phyloP scores from a whole-genome alignment of 208 protist genomes.

The Leishmania tropica region DNA sequence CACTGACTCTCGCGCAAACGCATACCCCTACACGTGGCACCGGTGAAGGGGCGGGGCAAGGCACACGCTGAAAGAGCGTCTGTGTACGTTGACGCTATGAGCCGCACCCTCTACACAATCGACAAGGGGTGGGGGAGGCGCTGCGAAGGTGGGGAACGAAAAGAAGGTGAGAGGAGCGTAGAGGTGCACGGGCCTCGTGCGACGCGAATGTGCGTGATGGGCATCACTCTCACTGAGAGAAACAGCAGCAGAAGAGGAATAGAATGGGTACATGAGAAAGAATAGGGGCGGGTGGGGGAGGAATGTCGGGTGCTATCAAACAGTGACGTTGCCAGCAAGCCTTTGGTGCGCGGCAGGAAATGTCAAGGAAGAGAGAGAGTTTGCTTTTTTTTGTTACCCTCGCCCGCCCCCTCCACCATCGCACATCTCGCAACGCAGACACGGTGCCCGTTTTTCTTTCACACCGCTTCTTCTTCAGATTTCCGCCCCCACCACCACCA shows the following conservation, averaged over 20 bases:
- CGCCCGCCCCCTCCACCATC: neutral
- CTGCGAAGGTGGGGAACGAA: too few species aligned
- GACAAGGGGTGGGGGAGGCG: neutral
- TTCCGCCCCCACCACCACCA: neutral
- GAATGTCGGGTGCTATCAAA: slow-evolving; percentile 10
- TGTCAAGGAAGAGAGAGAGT: slow-evolving; percentile 5
- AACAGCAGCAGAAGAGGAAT: slow-evolving; percentile 2
- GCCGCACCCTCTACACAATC: neutral
- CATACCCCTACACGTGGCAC: neutral
- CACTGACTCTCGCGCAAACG: neutral
- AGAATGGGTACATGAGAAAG: slow-evolving; percentile 12
- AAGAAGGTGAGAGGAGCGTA: neutral
- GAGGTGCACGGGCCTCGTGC: slow-evolving; percentile 4
- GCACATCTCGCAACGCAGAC: neutral
- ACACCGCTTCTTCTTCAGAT: neutral
- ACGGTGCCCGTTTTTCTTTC: neutral
- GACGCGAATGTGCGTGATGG: neutral
- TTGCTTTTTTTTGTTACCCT: neutral
- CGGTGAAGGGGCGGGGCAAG: neutral
- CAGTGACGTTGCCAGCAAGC: neutral
- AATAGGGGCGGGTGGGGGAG: neutral
- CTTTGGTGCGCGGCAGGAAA: neutral
- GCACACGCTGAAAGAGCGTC: neutral
- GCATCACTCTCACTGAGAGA: neutral
- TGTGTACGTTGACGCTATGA: neutral